A percentile compares a stretch with the other conserved stretches of the same genome.
phyloP scores from a whole-genome alignment of 495 filamentous ascomycete genomes.

The Penicillium nucicola region DNA sequence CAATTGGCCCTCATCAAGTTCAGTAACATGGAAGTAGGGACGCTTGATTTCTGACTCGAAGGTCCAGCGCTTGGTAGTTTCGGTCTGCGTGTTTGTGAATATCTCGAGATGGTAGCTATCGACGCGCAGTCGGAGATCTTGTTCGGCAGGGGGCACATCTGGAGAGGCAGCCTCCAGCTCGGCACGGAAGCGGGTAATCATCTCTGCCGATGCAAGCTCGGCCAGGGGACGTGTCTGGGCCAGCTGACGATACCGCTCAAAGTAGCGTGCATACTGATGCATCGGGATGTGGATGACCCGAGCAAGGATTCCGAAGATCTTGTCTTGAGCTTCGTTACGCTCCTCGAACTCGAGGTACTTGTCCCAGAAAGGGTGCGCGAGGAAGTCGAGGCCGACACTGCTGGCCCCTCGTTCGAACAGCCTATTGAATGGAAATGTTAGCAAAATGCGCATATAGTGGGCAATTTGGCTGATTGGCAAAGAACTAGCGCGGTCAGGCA shows the following conservation, averaged over 20 bases:
- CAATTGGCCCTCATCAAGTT: constrained; percentile 81
- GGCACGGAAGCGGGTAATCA: constrained; percentile 62
- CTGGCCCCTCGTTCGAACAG: constrained; percentile 89
- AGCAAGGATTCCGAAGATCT: constrained; percentile 79
- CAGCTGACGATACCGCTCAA: constrained; percentile 81
- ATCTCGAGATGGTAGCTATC: constrained; percentile 77
- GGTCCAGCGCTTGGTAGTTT: constrained; percentile 92
- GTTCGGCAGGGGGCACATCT: constrained; percentile 58
- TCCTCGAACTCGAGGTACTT: constrained; percentile 98
- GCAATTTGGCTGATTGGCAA: constrained; percentile 15
- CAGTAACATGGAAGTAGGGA: constrained; percentile 95
- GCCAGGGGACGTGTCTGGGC: constrained; percentile 67
- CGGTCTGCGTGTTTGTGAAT: constrained; percentile 78
- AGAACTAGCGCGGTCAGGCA: constrained; percentile 43
- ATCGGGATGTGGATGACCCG: constrained; percentile 91
- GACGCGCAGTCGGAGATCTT: constrained; percentile 73
- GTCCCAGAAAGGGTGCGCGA: constrained; percentile 96
- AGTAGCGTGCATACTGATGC: constrained; percentile 96
- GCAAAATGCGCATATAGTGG: constrained; percentile 11
- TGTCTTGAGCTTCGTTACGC: constrained; percentile 78
- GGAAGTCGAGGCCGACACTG: constrained; percentile 87
- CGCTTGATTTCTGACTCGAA: constrained; percentile 95
- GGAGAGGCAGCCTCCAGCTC: constrained; percentile 61
- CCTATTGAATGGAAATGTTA: constrained; percentile 48
- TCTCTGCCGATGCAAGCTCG: constrained; percentile 70